Evolutionary conservation across 2,329 filamentous ascomycete species (phyloP), one percentile per base, ranked within the genome.

Genomic region (Aspergillus sp.): DNA sequence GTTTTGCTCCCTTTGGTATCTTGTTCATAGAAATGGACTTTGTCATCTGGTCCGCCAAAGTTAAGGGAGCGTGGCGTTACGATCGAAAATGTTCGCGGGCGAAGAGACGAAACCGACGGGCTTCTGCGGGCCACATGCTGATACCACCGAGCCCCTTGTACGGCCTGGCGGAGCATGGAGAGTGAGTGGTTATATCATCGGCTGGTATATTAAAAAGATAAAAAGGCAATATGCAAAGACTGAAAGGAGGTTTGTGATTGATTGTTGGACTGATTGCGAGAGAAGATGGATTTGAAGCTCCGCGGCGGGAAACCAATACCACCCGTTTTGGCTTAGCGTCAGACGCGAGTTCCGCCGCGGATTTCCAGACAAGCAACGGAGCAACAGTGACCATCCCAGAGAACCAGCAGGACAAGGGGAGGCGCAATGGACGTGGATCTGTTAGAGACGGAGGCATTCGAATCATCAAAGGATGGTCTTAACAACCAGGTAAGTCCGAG

Each of bases 21-120:
- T 45, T 73, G 69, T 52, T 73, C 71, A 48, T 64, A 73, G 43
- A 71, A 68, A 34, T 57, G 62, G 33, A 74, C 57, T 40, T 67
- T 68, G 40, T 71, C 62, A 45, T 68, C 63, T n/a, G 60, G 61
- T 19, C 59, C 65, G 49, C 60, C 62, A 50, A 58, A 64, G 37
- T 61, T 46, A 42, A 61, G 51, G 46, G 47, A 57, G 49, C 55
- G 60, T 50, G 54, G 51, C 45, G 55, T 45, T 57, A 58, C 49
- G 38, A 46, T 56, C 48, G 60, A 62, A 52, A 68, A 65, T 34
- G 54, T 43, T 38, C 65, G 62, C 40, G 48, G 55, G 37, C 46
- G 44, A 28, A 38, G 44, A 46, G 43, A 48, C 44, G 58, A 47
- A 51, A 53, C 53, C 48, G 59, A 58, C 54, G 57, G 56, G 52